These are phyloP conservation scores for Penicillium polonicum DNA, from an alignment of 2,329 filamentous ascomycete genomes.

Conservation along the genomic window DNA sequence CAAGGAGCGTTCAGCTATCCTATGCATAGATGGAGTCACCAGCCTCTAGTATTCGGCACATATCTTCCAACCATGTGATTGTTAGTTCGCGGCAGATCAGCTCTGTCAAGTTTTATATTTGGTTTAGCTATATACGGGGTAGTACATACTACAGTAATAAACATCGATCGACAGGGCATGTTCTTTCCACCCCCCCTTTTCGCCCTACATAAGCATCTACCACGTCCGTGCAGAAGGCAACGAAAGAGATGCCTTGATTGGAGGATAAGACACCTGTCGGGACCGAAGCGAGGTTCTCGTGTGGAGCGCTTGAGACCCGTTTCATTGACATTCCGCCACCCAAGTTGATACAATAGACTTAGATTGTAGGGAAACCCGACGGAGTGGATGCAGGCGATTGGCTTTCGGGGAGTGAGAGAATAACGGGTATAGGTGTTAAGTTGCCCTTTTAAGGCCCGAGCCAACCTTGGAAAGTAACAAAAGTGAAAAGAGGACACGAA, in stretches of 20 bases:
- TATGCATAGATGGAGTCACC: neutral
- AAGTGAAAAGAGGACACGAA: neutral
- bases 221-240: conserved; percentile 11
- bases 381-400: conserved; percentile 11
- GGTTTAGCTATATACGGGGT: neutral
- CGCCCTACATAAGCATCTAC: conserved; percentile 6
- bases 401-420: conserved; percentile 6
- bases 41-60: conserved; percentile 1
- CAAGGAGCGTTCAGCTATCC: neutral
- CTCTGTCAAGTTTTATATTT: conserved; percentile 1
- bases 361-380: conserved; percentile 5
- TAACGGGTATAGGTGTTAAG: neutral
- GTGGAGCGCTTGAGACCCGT: neutral
- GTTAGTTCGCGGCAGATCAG: conserved; percentile 5
- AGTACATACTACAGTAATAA: neutral
- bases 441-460: neutral
- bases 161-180: conserved; percentile 18
- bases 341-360: neutral
- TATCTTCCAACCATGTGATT: conserved; percentile 3
- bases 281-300: neutral
- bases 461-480: neutral
- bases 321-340: neutral
- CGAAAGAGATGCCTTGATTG: neutral
- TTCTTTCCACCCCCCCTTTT: neutral
- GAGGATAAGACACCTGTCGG: neutral